Conservation (phyloP, 2,329 filamentous ascomycete species). For the Penicillium psychrosexuale region DNA sequence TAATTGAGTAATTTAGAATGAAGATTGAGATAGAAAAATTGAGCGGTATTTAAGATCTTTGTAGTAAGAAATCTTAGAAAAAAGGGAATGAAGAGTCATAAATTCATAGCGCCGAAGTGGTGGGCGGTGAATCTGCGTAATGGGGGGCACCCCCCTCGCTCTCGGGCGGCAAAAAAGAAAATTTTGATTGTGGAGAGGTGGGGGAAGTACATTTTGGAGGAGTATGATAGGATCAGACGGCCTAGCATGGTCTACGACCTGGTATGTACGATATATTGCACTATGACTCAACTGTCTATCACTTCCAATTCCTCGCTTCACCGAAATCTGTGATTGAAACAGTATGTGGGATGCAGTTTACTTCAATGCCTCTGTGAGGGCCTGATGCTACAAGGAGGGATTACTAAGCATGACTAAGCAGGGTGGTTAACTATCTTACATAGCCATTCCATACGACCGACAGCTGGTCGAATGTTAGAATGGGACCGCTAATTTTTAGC, state of each 20-base stretch:
- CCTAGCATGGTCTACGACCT: background rate
- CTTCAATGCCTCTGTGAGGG: no score
- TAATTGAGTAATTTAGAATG: slow-evolving; percentile 3
- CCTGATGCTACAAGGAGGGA: no score
- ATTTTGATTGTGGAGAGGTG: slow-evolving; percentile 20
- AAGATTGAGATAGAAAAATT: slow-evolving; percentile 3
- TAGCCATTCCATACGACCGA: no score
- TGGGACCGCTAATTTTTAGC: no score
- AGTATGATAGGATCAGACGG: background rate
- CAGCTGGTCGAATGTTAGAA: no score
- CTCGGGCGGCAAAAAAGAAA: slow-evolving; percentile 31
- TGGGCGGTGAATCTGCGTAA: slow-evolving; percentile 31
- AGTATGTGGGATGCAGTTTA: background rate
- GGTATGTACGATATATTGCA: background rate
- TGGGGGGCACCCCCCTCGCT: slow-evolving; percentile 11
- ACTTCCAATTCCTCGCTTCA: background rate
- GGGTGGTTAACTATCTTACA: no score
- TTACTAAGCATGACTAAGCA: no score
- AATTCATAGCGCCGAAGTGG: slow-evolving; percentile 23
- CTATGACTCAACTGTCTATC: background rate
- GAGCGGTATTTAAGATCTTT: slow-evolving; percentile 26
- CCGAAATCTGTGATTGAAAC: background rate
- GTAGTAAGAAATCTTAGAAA: slow-evolving; percentile 5
- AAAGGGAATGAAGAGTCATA: slow-evolving; percentile 34
- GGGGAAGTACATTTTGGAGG: background rate